A percentile compares a stretch with the other conserved stretches of the same genome.
These are phyloP conservation scores for Penicillium steckii DNA, from an alignment of 495 filamentous ascomycete species.

Conservation along the genomic window DNA sequence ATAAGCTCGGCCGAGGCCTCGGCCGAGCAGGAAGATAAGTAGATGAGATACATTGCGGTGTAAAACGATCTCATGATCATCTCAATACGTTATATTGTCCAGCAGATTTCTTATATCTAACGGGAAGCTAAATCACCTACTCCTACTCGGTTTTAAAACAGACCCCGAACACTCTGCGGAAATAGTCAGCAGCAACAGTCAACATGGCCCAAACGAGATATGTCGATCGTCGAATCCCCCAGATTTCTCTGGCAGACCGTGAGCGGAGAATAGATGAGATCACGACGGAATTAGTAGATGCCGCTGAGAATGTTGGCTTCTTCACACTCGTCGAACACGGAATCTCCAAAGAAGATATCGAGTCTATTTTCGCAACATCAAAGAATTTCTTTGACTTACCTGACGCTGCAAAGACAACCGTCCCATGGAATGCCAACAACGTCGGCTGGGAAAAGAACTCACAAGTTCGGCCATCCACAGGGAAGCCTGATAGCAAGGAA, in stretches of 20 bases:
- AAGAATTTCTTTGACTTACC: conserved; percentile 58
- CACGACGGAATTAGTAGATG: conserved; percentile 50
- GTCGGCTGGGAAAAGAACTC: conserved; percentile 64
- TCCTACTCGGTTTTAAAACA: neutral
- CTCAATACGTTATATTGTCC: neutral
- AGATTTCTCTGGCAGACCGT: conserved; percentile 59
- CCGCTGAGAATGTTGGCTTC: conserved; percentile 63
- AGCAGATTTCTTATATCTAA: too few species aligned
- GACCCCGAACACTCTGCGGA: neutral
- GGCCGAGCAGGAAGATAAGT: conserved; percentile 10
- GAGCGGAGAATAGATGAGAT: conserved; percentile 52
- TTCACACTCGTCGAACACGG: conserved; percentile 59
- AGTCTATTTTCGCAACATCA: conserved; percentile 51
- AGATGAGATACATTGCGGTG: too few species aligned
- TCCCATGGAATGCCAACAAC: conserved; percentile 54
- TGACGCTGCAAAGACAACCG: conserved; percentile 47
- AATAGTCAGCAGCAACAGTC: neutral
- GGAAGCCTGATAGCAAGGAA: conserved; percentile 60
- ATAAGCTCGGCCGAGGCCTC: conserved; percentile 11
- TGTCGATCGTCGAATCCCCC: conserved; percentile 49
- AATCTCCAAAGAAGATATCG: conserved; percentile 47
- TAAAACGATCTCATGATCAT: too few species aligned
- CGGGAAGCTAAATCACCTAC: too few species aligned
- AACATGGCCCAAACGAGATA: conserved; percentile 38
- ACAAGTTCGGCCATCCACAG: conserved; percentile 62